Percentiles rank a stretch among this genome's conserved stretches.
Conservation (phyloP, 768 basidiomycete genomes). For the Suillus fuscotomentosus region DNA sequence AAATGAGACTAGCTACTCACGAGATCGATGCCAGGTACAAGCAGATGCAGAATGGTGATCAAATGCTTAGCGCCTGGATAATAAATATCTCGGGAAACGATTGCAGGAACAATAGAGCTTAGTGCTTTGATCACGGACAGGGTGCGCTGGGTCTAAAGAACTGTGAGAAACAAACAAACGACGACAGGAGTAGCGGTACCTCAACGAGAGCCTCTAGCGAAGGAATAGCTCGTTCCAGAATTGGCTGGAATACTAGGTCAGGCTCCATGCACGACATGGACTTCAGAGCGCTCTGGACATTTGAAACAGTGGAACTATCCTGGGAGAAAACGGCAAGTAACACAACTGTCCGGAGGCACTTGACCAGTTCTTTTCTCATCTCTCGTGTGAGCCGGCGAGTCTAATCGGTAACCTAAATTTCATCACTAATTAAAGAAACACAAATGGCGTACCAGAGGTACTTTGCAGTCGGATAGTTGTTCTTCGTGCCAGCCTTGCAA, state of each 20-base stretch:
- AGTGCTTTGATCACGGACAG: conserved; percentile 84
- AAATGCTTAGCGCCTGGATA: conserved; percentile 83
- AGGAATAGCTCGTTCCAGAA: conserved; percentile 81
- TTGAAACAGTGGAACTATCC: conserved; percentile 67
- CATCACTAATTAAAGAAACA: not conserved
- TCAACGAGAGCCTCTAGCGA: conserved; percentile 88
- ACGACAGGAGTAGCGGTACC: conserved; percentile 36
- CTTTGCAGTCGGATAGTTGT: conserved; percentile 74
- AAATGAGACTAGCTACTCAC: conserved; percentile 37
- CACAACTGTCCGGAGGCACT: conserved; percentile 76
- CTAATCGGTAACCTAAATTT: conserved; percentile 29
- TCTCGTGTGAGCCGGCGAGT: conserved; percentile 71
- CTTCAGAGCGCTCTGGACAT: conserved; percentile 79
- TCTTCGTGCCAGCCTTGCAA: conserved; percentile 77
- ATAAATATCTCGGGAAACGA: conserved; percentile 78
- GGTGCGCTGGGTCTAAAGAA: conserved; percentile 72
- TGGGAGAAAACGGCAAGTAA: conserved; percentile 91
- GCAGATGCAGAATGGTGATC: conserved; percentile 72
- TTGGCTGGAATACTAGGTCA: conserved; percentile 76
- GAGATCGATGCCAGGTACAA: conserved; percentile 86
- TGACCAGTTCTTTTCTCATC: conserved; percentile 85
- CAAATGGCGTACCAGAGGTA: conserved; percentile 49
- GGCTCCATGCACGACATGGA: conserved; percentile 85
- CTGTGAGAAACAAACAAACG: not conserved
- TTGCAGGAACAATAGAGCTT: conserved; percentile 74